Evolutionary conservation across 768 basidiomycete genomes (phyloP), one percentile per base, ranked within the genome.

Genomic region (Plicaturopsis crispa): DNA sequence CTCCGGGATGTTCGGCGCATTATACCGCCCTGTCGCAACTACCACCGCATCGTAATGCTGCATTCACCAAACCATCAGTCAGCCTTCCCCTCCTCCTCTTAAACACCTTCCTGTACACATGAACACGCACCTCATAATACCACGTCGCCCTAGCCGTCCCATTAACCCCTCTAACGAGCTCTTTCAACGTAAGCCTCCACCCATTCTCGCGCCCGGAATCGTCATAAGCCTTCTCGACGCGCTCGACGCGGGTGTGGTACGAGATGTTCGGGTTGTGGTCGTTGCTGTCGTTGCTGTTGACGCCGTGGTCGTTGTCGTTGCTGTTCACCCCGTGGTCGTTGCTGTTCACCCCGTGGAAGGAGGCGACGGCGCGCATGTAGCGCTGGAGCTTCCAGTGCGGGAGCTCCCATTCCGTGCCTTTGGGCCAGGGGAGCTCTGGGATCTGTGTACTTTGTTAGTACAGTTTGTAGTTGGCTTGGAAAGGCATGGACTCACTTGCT

Each of bases 181-280:
- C 37, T 28, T 45, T 41, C 24, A 46, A 31, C 41, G 38, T 41
- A 14, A 48, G 37, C 17, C 36, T 40, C 47, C 45, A 47, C 10
- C 48, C 52, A 17, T 45, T 47, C 14, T 48, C 42, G 8, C 39
- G 20, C 2, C 44, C 45, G 4, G 30, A 22, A 18, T 34, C 33
- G 38, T 48, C 42, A 14, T 42, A n/a, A 6, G 47, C 28, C 33
- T 63, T 60, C 28, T 56, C 50, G 23, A 56, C 41, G n/a, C 24
- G 41, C 38, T 63, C 55, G 4, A 65, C 62, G n/a, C 62, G 57
- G 1, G 63, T 65, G 33, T 57, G 54, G 47, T 52, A 54, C 7
- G 47, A 47, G 5, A 50, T 39, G 5, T 48, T 36, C 1, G 49
- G 36, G 31, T 50, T 51, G 4, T 40, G 43, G 10, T 55, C 56